Conservation (phyloP, 108 stramenopile species). For the Conticribra guillardii region DNA sequence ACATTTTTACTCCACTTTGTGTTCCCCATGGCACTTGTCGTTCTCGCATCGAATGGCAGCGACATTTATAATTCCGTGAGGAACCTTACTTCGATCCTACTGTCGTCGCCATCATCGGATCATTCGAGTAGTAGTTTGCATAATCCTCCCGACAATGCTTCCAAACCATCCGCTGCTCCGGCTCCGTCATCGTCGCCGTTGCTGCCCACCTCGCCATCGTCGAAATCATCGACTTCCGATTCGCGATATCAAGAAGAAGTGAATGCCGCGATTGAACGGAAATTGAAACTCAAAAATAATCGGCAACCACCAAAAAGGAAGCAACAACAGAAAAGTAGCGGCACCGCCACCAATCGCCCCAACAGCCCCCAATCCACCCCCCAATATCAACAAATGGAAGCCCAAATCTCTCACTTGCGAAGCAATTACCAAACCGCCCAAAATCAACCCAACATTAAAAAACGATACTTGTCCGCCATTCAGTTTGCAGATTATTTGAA, state of each 20-base stretch:
- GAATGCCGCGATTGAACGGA: conserved; percentile 11
- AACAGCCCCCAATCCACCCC: conserved; percentile 16
- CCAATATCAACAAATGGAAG: conserved; percentile 47
- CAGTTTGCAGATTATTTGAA: conserved; percentile 68
- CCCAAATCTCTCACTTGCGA: conserved; percentile 20
- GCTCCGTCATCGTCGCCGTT: not conserved
- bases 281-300: conserved; percentile 7
- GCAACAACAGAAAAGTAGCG: not conserved
- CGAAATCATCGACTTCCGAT: not conserved
- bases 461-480: conserved; percentile 35
- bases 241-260: conserved; percentile 15
- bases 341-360: conserved; percentile 1
- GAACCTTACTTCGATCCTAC: too few relatives aligned
- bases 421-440: conserved; percentile 21
- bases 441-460: conserved; percentile 1
- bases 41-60: conserved; percentile 29
- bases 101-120: conserved; percentile 9
- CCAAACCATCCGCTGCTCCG: not conserved
- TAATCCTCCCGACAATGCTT: not conserved
- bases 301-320: not conserved
- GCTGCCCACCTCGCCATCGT: too few relatives aligned
- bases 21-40: conserved; percentile 34
- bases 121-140: not conserved
- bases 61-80: conserved; percentile 20
- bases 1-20: conserved; percentile 43